Conservation (phyloP, 495 filamentous ascomycete genomes). For the Zalerion maritima region DNA sequence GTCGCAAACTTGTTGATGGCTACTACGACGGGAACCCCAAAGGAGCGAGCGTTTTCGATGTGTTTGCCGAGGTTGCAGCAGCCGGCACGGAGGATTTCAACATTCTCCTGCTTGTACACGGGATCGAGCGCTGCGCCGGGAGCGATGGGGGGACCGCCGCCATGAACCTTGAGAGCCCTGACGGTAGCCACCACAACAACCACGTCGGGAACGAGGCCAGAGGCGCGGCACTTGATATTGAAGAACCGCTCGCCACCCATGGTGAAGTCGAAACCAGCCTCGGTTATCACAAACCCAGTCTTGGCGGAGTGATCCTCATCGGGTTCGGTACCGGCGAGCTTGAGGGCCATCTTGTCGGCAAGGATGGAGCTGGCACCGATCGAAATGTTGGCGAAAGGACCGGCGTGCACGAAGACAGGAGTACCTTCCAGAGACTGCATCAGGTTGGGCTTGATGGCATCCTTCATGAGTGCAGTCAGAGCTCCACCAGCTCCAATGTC, state of each 20-base stretch:
- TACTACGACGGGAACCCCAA: constrained; percentile 90
- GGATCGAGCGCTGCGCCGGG: constrained; percentile 70
- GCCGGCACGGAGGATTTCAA: constrained; percentile 74
- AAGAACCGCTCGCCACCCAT: constrained; percentile 99
- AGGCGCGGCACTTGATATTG: constrained; percentile 98
- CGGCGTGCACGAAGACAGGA: constrained; percentile 92
- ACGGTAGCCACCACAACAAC: constrained; percentile 94
- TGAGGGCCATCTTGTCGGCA: constrained; percentile 88
- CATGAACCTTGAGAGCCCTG: constrained; percentile 90
- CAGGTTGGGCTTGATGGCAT: constrained; percentile 95
- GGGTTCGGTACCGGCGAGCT: constrained; percentile 88
- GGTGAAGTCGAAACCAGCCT: constrained; percentile 97
- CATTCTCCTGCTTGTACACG: constrained; percentile 84
- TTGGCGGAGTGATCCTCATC: constrained; percentile 78
- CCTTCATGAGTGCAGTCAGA: constrained; percentile 86
- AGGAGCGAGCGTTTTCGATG: constrained; percentile 71
- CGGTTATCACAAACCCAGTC: constrained; percentile 89
- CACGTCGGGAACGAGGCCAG: constrained; percentile 78
- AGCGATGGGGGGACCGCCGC: constrained; percentile 81
- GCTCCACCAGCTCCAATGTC: constrained; percentile 89
- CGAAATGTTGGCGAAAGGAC: constrained; percentile 95
- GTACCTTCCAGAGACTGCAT: constrained; percentile 98
- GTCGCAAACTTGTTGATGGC: constrained; percentile 94
- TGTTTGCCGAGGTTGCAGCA: constrained; percentile 94
- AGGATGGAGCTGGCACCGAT: constrained; percentile 92